Evolutionary conservation across 805 yeast species (phyloP).

Genomic region (Metschnikowia reukaufii): DNA sequence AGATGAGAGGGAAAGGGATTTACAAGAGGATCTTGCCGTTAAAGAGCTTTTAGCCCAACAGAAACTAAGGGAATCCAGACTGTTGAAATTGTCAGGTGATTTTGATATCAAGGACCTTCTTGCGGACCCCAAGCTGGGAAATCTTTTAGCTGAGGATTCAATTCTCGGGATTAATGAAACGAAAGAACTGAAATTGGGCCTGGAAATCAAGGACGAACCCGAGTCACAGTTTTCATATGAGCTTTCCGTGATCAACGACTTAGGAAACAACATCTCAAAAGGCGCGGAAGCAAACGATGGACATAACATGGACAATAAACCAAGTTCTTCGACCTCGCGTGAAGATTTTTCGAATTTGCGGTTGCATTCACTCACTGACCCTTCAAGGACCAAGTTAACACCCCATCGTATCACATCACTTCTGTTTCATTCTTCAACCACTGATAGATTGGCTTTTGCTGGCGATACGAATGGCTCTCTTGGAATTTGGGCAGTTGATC

Average conservation of each 20-base stretch:
- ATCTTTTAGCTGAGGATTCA: slow-evolving; percentile 28
- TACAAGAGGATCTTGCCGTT: slow-evolving; percentile 42
- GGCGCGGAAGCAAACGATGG: not conserved
- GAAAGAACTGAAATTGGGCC: not conserved
- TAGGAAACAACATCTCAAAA: not conserved
- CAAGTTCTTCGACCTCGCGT: not conserved
- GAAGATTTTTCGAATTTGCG: not conserved
- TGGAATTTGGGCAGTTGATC: slow-evolving; percentile 83
- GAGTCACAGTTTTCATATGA: not conserved
- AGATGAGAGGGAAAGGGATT: slow-evolving; percentile 34
- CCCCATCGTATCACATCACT: slow-evolving; percentile 73
- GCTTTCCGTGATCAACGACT: not conserved
- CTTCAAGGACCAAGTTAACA: slow-evolving; percentile 46
- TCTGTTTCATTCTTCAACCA: slow-evolving; percentile 70
- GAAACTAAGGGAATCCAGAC: slow-evolving; percentile 37
- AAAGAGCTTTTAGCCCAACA: slow-evolving; percentile 21
- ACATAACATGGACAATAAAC: too few relatives aligned
- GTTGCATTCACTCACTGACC: slow-evolving; percentile 4
- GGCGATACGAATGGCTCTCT: slow-evolving; percentile 89
- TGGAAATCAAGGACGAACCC: not conserved
- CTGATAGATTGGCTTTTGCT: slow-evolving; percentile 66
- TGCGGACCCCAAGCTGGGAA: slow-evolving; percentile 40
- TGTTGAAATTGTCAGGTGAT: slow-evolving; percentile 64
- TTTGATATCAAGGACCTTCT: slow-evolving; percentile 60
- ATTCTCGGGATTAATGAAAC: not conserved